Conservation (phyloP, 495 filamentous ascomycete genomes). For the Podospora fimiseda region DNA sequence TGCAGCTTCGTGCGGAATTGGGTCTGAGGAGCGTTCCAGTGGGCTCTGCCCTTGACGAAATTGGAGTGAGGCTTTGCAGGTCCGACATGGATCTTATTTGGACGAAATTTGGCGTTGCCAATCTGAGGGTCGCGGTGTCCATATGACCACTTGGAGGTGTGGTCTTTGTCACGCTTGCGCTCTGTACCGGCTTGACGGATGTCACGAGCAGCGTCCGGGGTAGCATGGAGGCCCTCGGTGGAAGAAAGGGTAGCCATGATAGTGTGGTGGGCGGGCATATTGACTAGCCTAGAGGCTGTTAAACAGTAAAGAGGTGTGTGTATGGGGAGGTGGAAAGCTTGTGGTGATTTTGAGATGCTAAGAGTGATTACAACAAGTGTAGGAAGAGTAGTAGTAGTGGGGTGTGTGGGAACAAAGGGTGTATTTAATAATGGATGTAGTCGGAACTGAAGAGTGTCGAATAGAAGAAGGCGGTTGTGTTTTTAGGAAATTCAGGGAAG, state of each 20-base stretch:
- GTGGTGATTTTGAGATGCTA: too few species aligned
- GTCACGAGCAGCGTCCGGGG: constrained; percentile 32
- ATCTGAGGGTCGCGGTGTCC: constrained; percentile 25
- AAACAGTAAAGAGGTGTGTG: too few species aligned
- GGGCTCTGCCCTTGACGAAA: constrained; percentile 28
- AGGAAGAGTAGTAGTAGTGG: too few species aligned
- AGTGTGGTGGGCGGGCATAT: too few species aligned
- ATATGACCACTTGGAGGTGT: constrained; percentile 34
- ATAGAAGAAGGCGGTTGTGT: neutral
- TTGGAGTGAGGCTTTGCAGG: constrained; percentile 25
- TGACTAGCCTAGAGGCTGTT: too few species aligned
- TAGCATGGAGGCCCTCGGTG: too few species aligned
- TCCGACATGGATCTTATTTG: constrained; percentile 9
- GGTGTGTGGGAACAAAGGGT: too few species aligned
- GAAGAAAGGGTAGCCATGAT: constrained; percentile 16
- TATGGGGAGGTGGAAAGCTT: too few species aligned
- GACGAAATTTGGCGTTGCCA: constrained; percentile 32
- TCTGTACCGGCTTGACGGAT: constrained; percentile 37
- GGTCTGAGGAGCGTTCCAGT: constrained; percentile 10
- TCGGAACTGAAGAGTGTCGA: too few species aligned
- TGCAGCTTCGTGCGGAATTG: constrained; percentile 25
- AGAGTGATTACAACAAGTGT: too few species aligned
- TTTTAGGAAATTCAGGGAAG: neutral
- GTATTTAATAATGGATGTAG: too few species aligned
- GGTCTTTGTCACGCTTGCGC: constrained; percentile 40